Conservation (phyloP, 1,284 basidiomycete genomes). For the Rhodotorula sp. region DNA sequence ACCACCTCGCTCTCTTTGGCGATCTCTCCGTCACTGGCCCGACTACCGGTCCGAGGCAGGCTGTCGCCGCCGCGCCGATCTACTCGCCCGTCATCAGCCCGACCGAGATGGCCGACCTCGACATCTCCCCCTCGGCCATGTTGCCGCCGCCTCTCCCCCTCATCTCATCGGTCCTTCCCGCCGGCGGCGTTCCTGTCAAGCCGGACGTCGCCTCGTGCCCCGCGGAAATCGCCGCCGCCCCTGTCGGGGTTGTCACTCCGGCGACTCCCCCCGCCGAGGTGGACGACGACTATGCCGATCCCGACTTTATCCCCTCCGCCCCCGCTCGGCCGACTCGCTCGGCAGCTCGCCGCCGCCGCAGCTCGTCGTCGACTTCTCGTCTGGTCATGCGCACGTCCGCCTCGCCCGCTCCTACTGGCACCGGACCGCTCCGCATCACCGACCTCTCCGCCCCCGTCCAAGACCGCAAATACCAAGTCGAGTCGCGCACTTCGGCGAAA, state of each 20-base stretch:
- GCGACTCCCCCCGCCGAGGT: neutral
- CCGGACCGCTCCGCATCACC: constrained; percentile 7
- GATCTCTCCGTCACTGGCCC: neutral
- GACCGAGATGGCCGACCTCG: neutral
- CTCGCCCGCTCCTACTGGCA: neutral
- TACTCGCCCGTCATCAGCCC: constrained; percentile 11
- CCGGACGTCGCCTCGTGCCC: neutral
- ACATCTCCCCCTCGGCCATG: constrained; percentile 3
- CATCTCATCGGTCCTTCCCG: neutral
- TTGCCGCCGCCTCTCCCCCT: constrained; percentile 1
- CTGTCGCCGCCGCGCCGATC: neutral
- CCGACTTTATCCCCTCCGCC: neutral
- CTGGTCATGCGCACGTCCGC: neutral
- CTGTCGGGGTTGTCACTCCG: neutral
- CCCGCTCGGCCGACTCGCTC: neutral
- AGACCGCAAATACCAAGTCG: constrained; percentile 6
- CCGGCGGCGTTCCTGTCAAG: neutral
- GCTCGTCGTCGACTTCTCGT: neutral
- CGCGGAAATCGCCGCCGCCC: neutral
- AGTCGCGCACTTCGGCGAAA: constrained; percentile 22
- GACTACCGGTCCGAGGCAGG: neutral
- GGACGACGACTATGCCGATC: neutral
- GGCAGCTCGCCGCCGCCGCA: neutral
- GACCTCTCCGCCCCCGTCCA: constrained; percentile 21
- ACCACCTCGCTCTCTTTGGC: neutral